A percentile compares a stretch with the other conserved stretches of the same genome.
These are phyloP conservation scores for Huntiella savannae DNA, from an alignment of 2,329 filamentous ascomycete genomes.

Conservation along the genomic window DNA sequence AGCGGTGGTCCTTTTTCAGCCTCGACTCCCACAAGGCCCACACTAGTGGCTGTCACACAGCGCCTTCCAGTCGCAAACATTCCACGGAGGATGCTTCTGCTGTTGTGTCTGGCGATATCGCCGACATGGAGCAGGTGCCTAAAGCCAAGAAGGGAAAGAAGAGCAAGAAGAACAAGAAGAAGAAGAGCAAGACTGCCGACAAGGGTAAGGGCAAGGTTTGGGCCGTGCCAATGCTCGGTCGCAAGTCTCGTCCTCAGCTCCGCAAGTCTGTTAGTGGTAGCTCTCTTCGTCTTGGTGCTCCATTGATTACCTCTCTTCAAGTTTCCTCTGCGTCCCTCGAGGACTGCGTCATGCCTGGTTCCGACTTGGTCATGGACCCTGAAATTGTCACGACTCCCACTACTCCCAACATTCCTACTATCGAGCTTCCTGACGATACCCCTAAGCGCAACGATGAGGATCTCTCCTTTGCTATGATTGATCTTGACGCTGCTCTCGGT, in stretches of 20 bases:
- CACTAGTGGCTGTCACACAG: neutral
- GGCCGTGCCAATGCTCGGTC: slow-evolving; percentile 47
- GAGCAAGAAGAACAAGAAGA: slow-evolving; percentile 36
- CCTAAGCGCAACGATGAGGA: slow-evolving; percentile 31
- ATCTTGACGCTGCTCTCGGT: slow-evolving; percentile 80
- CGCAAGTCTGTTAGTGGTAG: slow-evolving; percentile 21
- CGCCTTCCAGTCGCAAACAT: slow-evolving; percentile 1
- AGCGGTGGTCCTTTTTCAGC: slow-evolving; percentile 43
- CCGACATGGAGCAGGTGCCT: slow-evolving; percentile 10
- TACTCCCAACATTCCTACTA: slow-evolving; percentile 13
- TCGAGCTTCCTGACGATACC: slow-evolving; percentile 13
- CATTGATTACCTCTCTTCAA: slow-evolving; percentile 13
- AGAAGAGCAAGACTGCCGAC: slow-evolving; percentile 18
- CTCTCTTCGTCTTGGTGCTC: slow-evolving; percentile 26
- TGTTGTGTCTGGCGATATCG: slow-evolving; percentile 4
- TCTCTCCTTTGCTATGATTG: slow-evolving; percentile 61
- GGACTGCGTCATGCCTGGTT: slow-evolving; percentile 8
- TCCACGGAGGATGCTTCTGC: slow-evolving; percentile 19
- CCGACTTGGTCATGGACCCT: slow-evolving; percentile 10
- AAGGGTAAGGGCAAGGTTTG: slow-evolving; percentile 58
- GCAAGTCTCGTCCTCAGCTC: slow-evolving; percentile 34
- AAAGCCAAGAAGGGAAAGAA: slow-evolving; percentile 16
- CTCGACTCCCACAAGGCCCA: slow-evolving; percentile 29
- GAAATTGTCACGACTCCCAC: slow-evolving; percentile 5
- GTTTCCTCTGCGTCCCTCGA: slow-evolving; percentile 6